Conservation (phyloP, 192 early-diverging fungal genomes). For the Helicostylum pulchrum region DNA sequence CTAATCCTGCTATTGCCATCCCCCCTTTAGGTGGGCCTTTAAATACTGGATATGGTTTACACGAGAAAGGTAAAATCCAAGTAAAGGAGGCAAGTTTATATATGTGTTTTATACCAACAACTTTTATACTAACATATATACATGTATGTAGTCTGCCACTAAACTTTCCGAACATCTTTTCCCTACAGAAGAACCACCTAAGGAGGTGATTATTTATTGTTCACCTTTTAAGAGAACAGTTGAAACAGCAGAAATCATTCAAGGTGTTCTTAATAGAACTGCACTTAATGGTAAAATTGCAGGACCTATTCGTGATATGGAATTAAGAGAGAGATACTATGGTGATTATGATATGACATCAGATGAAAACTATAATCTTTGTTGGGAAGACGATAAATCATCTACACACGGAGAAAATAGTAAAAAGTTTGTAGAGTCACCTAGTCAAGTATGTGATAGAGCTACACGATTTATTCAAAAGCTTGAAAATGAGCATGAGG, state of each 20-base stretch:
- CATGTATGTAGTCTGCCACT: slow-evolving; percentile 30
- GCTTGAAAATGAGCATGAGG: slow-evolving; percentile 24
- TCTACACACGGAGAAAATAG: slow-evolving; percentile 25
- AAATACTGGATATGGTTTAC: slow-evolving; percentile 50
- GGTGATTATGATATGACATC: slow-evolving; percentile 52
- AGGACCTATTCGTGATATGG: slow-evolving; percentile 15
- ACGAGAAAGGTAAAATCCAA: slow-evolving; percentile 45
- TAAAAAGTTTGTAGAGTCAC: slow-evolving; percentile 20
- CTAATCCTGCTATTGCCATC: slow-evolving; percentile 51
- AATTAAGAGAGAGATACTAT: slow-evolving; percentile 55
- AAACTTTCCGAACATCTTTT: slow-evolving; percentile 31
- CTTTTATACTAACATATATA: background rate
- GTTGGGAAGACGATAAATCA: slow-evolving; percentile 42
- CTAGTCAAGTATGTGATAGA: slow-evolving; percentile 23
- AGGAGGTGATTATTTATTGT: slow-evolving; percentile 39
- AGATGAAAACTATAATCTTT: slow-evolving; percentile 37
- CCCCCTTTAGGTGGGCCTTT: slow-evolving; percentile 42
- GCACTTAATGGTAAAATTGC: slow-evolving; percentile 11
- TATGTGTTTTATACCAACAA: background rate
- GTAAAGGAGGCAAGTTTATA: slow-evolving; percentile 36
- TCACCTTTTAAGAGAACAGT: slow-evolving; percentile 52
- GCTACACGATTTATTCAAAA: slow-evolving; percentile 27
- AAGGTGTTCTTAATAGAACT: slow-evolving; percentile 15
- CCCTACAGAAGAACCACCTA: background rate
- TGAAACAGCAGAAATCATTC: slow-evolving; percentile 50